Evolutionary conservation across 2,329 filamentous ascomycete species (phyloP), one percentile per base, ranked within the genome.

Genomic region (Ceratocystis harringtonii): DNA sequence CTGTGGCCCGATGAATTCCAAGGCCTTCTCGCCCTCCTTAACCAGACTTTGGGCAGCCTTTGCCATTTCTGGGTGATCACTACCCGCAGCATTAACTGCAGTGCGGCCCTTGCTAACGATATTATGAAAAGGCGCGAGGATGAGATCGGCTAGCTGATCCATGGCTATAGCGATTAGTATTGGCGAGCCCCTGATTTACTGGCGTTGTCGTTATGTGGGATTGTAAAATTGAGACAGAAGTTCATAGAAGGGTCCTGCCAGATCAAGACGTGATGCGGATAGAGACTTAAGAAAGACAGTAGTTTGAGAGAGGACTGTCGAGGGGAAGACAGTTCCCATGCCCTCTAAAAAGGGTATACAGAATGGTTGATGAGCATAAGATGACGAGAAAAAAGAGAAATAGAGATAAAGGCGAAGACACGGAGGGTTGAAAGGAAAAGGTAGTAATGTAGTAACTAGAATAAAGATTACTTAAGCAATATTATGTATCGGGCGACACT

Each of bases 1-100:
- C 12, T 81, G 71, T 44, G 80, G 79, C 69, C 81, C 79, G 52
- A 84, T 78, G 66, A 73, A 77, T 70, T 79, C 79, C 63, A 81
- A 69, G 1, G 78, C 77, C 64, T 78, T 76, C 66, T 80, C 78
- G 55, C 79, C 79, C 68, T 80, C 78, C 66, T 77, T 79, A 61
- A 77, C 72, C 32, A 81, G 72, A 61, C 72, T 75, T 69, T 77
- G 76, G 30, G 79, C 79, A 30, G 79, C 78, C 72, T 77, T 79
- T 70, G 76, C 73, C 81, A 84, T 83, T 36, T 73, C 71, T 57
- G 69, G 66, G 68, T 77, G 72, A 28, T 75, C 71, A 65, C 76
- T 74, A 48, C 73, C 77, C 8, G 79, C 79, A 74, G 81, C 81
- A 30, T 76, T 74, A 61, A 78, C 70, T 0, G 81, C 80, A 10